These are phyloP conservation scores for Blastocladiella emersonii DNA, from an alignment of 371 early-diverging fungal genomes.

Conservation along the genomic window DNA sequence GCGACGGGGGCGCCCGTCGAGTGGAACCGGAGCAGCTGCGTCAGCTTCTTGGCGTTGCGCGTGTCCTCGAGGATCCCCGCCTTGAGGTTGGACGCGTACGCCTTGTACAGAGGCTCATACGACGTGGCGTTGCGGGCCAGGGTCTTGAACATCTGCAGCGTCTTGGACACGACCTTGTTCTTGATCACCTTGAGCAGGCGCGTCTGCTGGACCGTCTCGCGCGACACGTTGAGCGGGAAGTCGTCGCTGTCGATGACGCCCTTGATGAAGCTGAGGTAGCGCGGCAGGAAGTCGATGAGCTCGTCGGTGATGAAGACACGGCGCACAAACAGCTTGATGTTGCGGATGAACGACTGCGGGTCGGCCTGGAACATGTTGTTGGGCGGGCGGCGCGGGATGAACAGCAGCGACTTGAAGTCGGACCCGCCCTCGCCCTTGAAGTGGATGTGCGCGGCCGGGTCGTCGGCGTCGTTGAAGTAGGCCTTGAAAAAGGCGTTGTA, in stretches of 20 bases:
- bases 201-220: constrained; percentile 87
- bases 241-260: constrained; percentile 88
- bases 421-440: constrained; percentile 79
- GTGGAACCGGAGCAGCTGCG: constrained; percentile 63
- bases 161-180: constrained; percentile 13
- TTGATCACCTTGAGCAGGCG: constrained; percentile 48
- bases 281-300: constrained; percentile 53
- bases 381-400: constrained; percentile 58
- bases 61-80: constrained; percentile 70
- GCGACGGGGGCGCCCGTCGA: constrained; percentile 35
- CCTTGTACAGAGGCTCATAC: constrained; percentile 54
- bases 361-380: constrained; percentile 46
- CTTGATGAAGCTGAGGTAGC: constrained; percentile 53
- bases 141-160: constrained; percentile 8
- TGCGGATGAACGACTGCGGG: constrained; percentile 33
- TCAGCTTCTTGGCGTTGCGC: constrained; percentile 51
- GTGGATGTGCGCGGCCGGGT: constrained; percentile 55
- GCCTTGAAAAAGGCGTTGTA: constrained; percentile 74
- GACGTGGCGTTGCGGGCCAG: constrained; percentile 60
- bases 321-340: constrained; percentile 79
- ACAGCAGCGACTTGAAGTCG: constrained; percentile 73
- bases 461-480: constrained; percentile 50
- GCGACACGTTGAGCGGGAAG: constrained; percentile 86
- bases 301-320: constrained; percentile 95
- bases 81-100: constrained; percentile 60